Conservation (phyloP, 495 filamentous ascomycete genomes). For the Talaromyces proteolyticus region DNA sequence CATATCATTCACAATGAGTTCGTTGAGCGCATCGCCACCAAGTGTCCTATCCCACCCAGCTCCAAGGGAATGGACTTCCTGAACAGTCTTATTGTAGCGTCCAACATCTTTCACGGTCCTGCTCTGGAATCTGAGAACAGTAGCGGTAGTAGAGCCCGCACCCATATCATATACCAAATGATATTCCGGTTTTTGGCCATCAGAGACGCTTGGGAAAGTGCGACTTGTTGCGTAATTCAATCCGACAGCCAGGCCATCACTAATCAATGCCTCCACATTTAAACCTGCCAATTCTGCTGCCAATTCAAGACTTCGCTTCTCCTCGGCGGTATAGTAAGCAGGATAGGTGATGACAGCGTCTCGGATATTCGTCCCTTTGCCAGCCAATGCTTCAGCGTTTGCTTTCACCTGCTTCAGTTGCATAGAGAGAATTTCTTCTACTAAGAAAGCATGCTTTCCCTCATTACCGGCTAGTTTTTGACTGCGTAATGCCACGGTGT, state of each 20-base stretch:
- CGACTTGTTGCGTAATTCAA: conserved; percentile 91
- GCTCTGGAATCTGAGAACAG: conserved; percentile 83
- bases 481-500: conserved; percentile 73
- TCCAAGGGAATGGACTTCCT: conserved; percentile 85
- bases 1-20: conserved; percentile 84
- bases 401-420: conserved; percentile 80
- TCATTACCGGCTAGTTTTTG: conserved; percentile 57
- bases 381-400: conserved; percentile 82
- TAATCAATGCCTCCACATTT: conserved; percentile 76
- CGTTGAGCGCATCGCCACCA: conserved; percentile 86
- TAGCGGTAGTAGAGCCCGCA: conserved; percentile 95
- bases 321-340: conserved; percentile 83
- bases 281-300: conserved; percentile 85
- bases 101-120: conserved; percentile 87
- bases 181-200: conserved; percentile 83
- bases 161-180: conserved; percentile 98
- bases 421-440: conserved; percentile 97
- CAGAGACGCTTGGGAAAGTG: conserved; percentile 76
- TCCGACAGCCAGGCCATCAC: conserved; percentile 87
- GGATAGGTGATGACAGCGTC: conserved; percentile 89
- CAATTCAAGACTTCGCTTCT: conserved; percentile 73
- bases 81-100: conserved; percentile 91
- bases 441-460: conserved; percentile 64
- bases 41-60: conserved; percentile 84
- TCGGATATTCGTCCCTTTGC: conserved; percentile 64